A percentile compares a stretch with the other conserved stretches of the same genome.
Conservation (phyloP, 495 filamentous ascomycete species). For the Achaetomiella virescens region DNA sequence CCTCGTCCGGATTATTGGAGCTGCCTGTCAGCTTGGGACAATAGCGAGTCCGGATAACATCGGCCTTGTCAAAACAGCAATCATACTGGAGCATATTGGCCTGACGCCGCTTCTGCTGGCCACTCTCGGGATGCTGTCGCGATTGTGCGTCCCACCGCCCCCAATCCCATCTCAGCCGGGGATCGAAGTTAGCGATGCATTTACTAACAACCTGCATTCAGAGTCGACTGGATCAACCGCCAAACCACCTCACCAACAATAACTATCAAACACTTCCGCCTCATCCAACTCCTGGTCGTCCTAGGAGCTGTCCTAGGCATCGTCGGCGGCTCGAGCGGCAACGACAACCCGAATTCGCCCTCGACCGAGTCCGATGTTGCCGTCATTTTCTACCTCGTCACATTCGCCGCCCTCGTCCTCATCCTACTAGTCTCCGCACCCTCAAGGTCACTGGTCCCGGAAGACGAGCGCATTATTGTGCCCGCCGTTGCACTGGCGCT, state of each 20-base stretch:
- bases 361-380: not conserved
- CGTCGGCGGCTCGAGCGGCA: not conserved
- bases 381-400: not conserved
- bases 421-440: not conserved
- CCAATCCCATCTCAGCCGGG: not conserved
- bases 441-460: not conserved
- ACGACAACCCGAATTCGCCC: not conserved
- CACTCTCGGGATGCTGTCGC: not conserved
- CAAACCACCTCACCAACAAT: not conserved
- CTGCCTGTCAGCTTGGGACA: not conserved
- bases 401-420: not conserved
- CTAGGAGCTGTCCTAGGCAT: not conserved
- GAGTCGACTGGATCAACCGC: not conserved
- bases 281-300: not conserved
- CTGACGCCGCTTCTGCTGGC: not conserved
- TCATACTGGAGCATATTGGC: not conserved
- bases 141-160: not conserved
- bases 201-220: too few relatives aligned
- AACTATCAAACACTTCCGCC: not conserved
- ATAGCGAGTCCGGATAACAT: not conserved
- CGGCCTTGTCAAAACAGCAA: not conserved
- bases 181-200: too few relatives aligned
- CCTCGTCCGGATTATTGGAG: not conserved
- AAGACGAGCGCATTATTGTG: not conserved
- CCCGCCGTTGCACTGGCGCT: not conserved